Conservation (phyloP, 495 filamentous ascomycete species). For the Pseudevernia furfuracea region DNA sequence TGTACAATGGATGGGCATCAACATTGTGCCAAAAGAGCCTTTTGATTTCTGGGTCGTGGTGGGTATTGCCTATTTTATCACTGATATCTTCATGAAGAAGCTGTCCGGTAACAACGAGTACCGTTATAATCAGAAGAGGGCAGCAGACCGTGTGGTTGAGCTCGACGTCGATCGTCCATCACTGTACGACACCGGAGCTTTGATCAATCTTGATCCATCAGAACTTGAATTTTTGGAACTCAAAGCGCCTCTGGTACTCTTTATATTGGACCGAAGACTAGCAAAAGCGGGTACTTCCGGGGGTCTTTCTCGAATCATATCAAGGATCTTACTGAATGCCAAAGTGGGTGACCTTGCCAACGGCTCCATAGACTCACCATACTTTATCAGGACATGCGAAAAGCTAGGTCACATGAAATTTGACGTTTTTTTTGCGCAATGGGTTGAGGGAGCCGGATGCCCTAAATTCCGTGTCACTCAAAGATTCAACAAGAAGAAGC, state of each 20-base stretch:
- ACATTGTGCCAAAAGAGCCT: slow-evolving; percentile 70
- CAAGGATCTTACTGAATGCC: slow-evolving; percentile 68
- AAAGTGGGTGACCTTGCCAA: slow-evolving; percentile 69
- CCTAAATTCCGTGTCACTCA: slow-evolving; percentile 78
- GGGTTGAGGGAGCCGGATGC: slow-evolving; percentile 81
- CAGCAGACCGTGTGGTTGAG: slow-evolving; percentile 73
- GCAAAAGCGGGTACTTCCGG: slow-evolving; percentile 77
- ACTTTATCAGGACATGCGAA: slow-evolving; percentile 76
- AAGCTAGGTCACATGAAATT: slow-evolving; percentile 76
- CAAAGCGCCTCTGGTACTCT: slow-evolving; percentile 86
- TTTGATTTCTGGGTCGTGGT: slow-evolving; percentile 87
- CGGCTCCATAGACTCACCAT: slow-evolving; percentile 60
- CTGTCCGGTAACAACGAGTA: slow-evolving; percentile 94
- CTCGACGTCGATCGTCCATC: slow-evolving; percentile 76
- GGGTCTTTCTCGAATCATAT: slow-evolving; percentile 77
- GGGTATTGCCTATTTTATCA: slow-evolving; percentile 87
- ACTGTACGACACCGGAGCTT: slow-evolving; percentile 67
- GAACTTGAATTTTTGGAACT: slow-evolving; percentile 83
- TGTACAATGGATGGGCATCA: slow-evolving; percentile 89
- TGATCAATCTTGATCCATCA: slow-evolving; percentile 69
- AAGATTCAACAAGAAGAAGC: slow-evolving; percentile 94
- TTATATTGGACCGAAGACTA: slow-evolving; percentile 83
- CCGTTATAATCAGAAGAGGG: slow-evolving; percentile 78
- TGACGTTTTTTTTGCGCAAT: slow-evolving; percentile 86
- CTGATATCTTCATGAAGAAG: slow-evolving; percentile 79